Evolutionary conservation across 2,329 filamentous ascomycete genomes (phyloP).

Genomic region (Alternaria arborescens): DNA sequence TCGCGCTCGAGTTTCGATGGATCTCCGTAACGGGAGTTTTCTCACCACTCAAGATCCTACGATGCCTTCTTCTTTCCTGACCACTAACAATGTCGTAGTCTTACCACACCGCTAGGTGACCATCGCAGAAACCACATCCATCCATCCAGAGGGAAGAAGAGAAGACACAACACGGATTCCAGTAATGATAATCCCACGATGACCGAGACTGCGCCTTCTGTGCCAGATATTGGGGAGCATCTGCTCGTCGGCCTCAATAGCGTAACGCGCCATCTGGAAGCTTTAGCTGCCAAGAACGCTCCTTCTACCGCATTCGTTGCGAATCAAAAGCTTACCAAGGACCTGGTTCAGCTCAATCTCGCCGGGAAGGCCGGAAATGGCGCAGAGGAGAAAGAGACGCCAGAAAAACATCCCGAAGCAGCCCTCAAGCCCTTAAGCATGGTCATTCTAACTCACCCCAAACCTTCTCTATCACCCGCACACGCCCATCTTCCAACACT

Average conservation of each 20-base stretch:
- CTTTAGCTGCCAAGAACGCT: constrained; percentile 43
- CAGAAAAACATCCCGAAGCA: background rate
- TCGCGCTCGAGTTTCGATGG: background rate
- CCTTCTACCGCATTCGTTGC: constrained; percentile 18
- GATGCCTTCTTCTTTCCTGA: background rate
- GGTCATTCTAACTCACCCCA: constrained; percentile 46
- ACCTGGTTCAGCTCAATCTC: background rate
- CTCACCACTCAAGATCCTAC: background rate
- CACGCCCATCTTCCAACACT: constrained; percentile 48
- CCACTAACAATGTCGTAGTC: constrained; percentile 52
- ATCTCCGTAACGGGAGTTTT: background rate
- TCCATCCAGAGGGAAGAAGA: constrained; percentile 69
- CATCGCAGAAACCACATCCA: constrained; percentile 64
- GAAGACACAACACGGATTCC: constrained; percentile 31
- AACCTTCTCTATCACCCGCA: constrained; percentile 42
- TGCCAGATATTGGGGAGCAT: constrained; percentile 60
- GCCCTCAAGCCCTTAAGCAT: constrained; percentile 26
- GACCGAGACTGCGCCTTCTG: constrained; percentile 49
- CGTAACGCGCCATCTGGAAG: constrained; percentile 68
- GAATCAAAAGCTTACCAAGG: background rate
- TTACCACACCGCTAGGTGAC: constrained; percentile 70
- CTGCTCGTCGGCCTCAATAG: constrained; percentile 72
- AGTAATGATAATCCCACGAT: constrained; percentile 8
- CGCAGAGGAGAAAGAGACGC: background rate
- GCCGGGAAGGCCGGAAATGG: background rate